Evolutionary conservation across 1,284 basidiomycete genomes (phyloP).

Genomic region (Ceratobasidium papillatum): DNA sequence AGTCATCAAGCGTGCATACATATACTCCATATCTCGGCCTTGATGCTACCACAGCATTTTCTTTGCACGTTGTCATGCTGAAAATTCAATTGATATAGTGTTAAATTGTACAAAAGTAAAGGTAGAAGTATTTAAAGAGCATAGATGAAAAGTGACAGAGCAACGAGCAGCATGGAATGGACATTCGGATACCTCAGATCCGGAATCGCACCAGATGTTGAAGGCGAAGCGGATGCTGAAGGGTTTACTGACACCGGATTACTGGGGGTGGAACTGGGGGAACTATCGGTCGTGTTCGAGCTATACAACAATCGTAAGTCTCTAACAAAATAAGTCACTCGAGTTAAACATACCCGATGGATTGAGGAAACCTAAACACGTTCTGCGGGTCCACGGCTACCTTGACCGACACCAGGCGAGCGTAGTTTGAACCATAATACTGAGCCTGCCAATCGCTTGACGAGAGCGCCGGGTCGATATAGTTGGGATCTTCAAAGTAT

Average conservation of each 20-base stretch:
- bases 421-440: conserved; percentile 43
- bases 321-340: background rate
- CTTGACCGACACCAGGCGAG: conserved; percentile 38
- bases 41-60: too few relatives aligned
- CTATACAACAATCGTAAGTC: background rate
- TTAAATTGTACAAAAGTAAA: background rate
- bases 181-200: background rate
- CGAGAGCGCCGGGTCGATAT: conserved; percentile 42
- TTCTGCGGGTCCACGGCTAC: conserved; percentile 40
- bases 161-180: background rate
- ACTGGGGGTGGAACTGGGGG: background rate
- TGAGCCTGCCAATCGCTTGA: conserved; percentile 38
- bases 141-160: background rate
- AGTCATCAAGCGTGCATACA: too few relatives aligned
- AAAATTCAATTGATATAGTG: too few relatives aligned
- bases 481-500: conserved; percentile 40
- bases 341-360: conserved; percentile 19
- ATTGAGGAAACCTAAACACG: conserved; percentile 44
- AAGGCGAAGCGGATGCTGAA: background rate
- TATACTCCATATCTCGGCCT: too few relatives aligned
- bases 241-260: background rate
- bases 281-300: background rate
- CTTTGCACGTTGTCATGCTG: background rate
- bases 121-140: background rate
- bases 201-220: background rate